A percentile compares a stretch with the other conserved stretches of the same genome.
Evolutionary conservation across 495 filamentous ascomycete genomes (phyloP).

Genomic region (Xylaria bambusicola): DNA sequence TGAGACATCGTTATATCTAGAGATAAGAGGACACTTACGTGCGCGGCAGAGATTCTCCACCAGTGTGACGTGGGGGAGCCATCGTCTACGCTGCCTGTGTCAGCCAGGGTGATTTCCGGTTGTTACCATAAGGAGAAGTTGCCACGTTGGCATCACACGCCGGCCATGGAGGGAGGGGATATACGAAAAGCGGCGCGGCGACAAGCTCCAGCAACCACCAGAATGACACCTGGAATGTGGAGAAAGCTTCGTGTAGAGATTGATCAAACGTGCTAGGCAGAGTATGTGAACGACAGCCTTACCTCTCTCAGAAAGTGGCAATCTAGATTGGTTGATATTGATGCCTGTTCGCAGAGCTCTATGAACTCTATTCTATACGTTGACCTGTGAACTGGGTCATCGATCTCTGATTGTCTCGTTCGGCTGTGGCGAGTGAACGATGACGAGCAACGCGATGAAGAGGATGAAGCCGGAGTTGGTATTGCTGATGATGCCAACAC

Average conservation of each 20-base stretch:
- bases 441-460: too few relatives aligned
- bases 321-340: background rate
- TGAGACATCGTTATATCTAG: background rate
- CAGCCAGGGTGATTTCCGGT: background rate
- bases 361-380: too few relatives aligned
- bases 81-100: background rate
- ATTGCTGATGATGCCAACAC: background rate
- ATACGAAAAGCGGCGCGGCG: background rate
- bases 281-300: background rate
- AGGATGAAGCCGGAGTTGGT: background rate
- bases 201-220: background rate
- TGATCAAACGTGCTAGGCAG: too few relatives aligned
- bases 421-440: too few relatives aligned
- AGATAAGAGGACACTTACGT: conserved; percentile 3
- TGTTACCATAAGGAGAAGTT: too few relatives aligned
- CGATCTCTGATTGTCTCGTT: too few relatives aligned
- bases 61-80: background rate
- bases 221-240: background rate
- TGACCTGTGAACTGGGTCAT: too few relatives aligned
- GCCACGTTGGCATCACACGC: background rate
- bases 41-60: background rate
- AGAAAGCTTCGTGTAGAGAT: too few relatives aligned
- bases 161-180: background rate
- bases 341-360: background rate
- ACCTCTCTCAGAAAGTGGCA: background rate